A percentile compares a stretch with the other conserved stretches of the same genome.
phyloP scores from a whole-genome alignment of 139 green algal genomes.

The Chlorella sp. region DNA sequence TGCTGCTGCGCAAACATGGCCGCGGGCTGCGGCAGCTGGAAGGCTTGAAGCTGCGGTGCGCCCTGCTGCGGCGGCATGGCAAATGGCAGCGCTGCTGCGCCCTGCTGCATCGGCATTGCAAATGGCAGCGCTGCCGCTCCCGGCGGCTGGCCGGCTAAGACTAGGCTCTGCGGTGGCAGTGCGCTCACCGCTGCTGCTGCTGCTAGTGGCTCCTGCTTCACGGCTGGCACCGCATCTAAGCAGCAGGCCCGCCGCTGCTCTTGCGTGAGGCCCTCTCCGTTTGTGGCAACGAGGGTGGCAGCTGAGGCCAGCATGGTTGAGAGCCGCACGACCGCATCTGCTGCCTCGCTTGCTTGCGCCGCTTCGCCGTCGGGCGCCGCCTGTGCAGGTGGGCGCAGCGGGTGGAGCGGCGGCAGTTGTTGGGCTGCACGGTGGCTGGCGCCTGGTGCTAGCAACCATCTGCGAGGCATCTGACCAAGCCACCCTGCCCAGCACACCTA shows the following conservation, averaged over 20 bases:
- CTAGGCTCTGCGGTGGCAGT: neutral
- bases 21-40: neutral
- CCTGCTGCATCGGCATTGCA: neutral
- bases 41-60: neutral
- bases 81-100: neutral
- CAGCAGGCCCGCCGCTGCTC: neutral
- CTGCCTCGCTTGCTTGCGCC: neutral
- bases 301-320: conserved; percentile 27
- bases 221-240: neutral
- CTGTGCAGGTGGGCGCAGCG: too few relatives aligned
- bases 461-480: too few relatives aligned
- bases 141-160: too few relatives aligned
- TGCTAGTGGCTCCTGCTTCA: neutral
- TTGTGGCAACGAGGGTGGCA: neutral
- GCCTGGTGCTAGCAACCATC: too few relatives aligned
- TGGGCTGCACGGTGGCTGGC: neutral
- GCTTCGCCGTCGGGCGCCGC: too few relatives aligned
- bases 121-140: neutral
- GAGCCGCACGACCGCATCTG: conserved; percentile 10
- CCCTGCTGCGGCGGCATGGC: neutral
- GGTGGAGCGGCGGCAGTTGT: neutral
- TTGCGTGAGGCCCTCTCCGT: neutral
- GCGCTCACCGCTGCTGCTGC: neutral
- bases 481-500: too few relatives aligned
- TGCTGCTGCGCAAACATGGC: neutral